Evolutionary conservation across 1,284 basidiomycete genomes (phyloP).

Genomic region (Fistulina hepatica): DNA sequence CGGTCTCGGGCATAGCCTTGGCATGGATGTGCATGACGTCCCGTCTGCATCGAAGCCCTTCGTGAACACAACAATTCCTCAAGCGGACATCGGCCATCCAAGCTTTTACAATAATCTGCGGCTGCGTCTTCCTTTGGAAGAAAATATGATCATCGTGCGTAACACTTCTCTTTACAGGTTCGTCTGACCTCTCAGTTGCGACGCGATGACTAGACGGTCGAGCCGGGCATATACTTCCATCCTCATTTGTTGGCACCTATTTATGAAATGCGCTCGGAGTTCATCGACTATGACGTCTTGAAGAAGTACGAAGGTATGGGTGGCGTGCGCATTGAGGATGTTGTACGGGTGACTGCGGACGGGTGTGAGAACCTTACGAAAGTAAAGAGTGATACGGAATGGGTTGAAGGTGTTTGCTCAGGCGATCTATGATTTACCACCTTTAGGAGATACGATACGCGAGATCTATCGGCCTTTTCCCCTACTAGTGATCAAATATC

Average conservation of each 20-base stretch:
- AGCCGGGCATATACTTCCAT: slow-evolving; percentile 84
- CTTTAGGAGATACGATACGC: no score
- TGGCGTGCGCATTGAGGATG: slow-evolving; percentile 87
- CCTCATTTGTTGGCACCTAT: slow-evolving; percentile 65
- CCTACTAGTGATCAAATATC: no score
- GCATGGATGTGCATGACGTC: slow-evolving; percentile 83
- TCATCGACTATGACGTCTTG: slow-evolving; percentile 64
- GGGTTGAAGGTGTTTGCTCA: slow-evolving; percentile 74
- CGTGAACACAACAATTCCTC: slow-evolving; percentile 35
- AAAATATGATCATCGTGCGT: slow-evolving; percentile 77
- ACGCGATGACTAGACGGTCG: slow-evolving; percentile 49
- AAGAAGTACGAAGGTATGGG: slow-evolving; percentile 69
- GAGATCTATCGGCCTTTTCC: no score
- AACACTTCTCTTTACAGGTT: slow-evolving; percentile 1
- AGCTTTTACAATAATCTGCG: slow-evolving; percentile 72
- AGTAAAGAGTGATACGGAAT: slow-evolving; percentile 66
- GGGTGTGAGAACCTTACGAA: slow-evolving; percentile 73
- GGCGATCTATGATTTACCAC: slow-evolving; percentile 23
- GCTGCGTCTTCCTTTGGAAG: slow-evolving; percentile 57
- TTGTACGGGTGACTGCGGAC: slow-evolving; percentile 57
- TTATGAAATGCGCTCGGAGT: slow-evolving; percentile 42
- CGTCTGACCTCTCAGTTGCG: slow-evolving; percentile 5
- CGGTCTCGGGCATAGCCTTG: slow-evolving; percentile 80
- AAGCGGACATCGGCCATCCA: slow-evolving; percentile 33
- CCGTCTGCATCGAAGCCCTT: slow-evolving; percentile 61